phyloP scores from a whole-genome alignment of 2,329 filamentous ascomycete genomes.

The Fusarium vanettenii region DNA sequence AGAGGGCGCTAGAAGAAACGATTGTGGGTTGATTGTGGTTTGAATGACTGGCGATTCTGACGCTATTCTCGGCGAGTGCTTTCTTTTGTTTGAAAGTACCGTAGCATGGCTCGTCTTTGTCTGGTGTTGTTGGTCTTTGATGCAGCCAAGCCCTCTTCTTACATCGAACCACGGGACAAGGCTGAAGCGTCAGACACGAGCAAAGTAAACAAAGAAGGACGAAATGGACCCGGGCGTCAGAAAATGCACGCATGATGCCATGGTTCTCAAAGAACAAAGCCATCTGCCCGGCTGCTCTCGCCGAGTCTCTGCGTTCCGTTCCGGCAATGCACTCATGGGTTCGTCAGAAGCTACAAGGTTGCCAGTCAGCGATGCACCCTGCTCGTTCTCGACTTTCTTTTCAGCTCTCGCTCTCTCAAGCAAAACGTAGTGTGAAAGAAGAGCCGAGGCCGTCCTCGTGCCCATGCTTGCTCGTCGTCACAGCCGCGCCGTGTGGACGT shows the following conservation, averaged over 20 bases:
- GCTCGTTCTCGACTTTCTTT: neutral
- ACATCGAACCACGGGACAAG: neutral
- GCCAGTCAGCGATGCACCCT: constrained; percentile 20
- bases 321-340: constrained; percentile 15
- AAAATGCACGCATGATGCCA: constrained; percentile 18
- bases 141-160: neutral
- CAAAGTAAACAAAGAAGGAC: constrained; percentile 4
- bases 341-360: constrained; percentile 18
- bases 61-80: neutral
- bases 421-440: neutral
- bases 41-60: neutral
- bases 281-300: neutral
- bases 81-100: neutral
- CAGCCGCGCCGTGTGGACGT: neutral
- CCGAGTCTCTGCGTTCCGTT: constrained; percentile 9
- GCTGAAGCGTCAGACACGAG: neutral
- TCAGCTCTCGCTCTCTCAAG: neutral
- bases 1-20: constrained; percentile 28
- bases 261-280: neutral
- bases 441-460: constrained; percentile 4
- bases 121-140: constrained; percentile 1
- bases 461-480: constrained; percentile 9
- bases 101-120: neutral
- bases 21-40: neutral
- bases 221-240: neutral